These are phyloP conservation scores for Colletotrichum tropicale DNA, from an alignment of 2,329 filamentous ascomycete species.

Conservation along the genomic window DNA sequence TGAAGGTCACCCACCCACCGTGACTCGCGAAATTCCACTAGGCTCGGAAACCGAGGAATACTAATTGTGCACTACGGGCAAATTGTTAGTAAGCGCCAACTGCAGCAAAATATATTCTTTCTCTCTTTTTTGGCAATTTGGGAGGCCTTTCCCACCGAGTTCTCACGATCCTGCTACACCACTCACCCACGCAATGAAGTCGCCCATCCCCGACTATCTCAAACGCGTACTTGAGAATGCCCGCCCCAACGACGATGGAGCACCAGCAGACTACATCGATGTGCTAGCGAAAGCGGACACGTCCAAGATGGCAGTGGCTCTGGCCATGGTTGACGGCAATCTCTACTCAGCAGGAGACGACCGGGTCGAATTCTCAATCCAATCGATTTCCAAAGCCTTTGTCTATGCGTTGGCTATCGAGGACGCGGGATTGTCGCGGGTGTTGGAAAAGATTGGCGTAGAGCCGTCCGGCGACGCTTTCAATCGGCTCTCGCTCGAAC, in stretches of 20 bases:
- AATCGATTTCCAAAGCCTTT: conserved; percentile 45
- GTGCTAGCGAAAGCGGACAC: conserved; percentile 41
- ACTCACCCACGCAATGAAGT: conserved; percentile 29
- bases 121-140: neutral
- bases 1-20: neutral
- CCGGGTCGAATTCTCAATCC: conserved; percentile 42
- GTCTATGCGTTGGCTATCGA: conserved; percentile 44
- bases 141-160: neutral
- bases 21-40: neutral
- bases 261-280: conserved; percentile 40
- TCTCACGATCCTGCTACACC: neutral
- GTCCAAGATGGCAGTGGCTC: conserved; percentile 39
- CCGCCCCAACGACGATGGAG: conserved; percentile 31
- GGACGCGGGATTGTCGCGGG: conserved; percentile 36
- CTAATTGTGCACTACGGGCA: neutral
- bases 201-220: conserved; percentile 38
- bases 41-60: neutral
- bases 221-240: conserved; percentile 34
- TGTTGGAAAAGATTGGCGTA: conserved; percentile 42
- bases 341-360: conserved; percentile 44
- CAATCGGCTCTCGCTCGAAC: conserved; percentile 35
- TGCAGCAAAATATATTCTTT: neutral
- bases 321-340: conserved; percentile 43
- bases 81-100: neutral
- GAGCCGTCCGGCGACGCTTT: conserved; percentile 44